Evolutionary conservation across 78 protist species (phyloP).

Genomic region (Isochrysis galbana): DNA sequence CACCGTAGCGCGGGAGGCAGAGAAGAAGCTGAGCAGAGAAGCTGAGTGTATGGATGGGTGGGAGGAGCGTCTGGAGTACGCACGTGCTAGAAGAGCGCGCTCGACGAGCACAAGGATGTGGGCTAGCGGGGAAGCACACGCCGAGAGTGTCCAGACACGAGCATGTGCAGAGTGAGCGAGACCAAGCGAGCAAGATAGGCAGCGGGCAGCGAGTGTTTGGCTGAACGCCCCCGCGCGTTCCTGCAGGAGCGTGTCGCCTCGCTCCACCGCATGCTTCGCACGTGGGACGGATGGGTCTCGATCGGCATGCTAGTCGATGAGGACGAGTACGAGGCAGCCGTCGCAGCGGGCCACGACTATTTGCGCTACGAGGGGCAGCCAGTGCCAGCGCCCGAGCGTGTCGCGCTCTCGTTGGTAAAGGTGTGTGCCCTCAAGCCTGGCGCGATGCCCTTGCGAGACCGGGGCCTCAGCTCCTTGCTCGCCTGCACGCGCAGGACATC

Average conservation of each 20-base stretch:
- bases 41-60: too few species aligned
- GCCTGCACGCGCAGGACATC: too few species aligned
- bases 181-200: background rate
- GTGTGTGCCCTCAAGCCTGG: too few species aligned
- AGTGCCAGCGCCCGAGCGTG: background rate
- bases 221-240: background rate
- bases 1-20: too few species aligned
- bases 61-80: too few species aligned
- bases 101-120: too few species aligned
- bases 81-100: too few species aligned
- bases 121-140: too few species aligned
- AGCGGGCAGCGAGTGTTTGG: background rate
- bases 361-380: background rate
- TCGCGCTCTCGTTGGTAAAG: background rate
- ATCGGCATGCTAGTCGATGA: conserved; percentile 2
- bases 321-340: background rate
- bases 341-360: background rate
- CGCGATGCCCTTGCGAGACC: background rate
- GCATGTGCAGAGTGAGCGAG: background rate
- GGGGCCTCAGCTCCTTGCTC: background rate
- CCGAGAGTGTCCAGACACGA: background rate
- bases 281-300: conserved; percentile 4
- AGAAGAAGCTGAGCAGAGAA: too few species aligned
- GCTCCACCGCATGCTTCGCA: background rate
- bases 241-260: background rate